A percentile compares a stretch with the other conserved stretches of the same genome.
Conservation (phyloP, 2,329 filamentous ascomycete genomes). For the Verticillium longisporum region DNA sequence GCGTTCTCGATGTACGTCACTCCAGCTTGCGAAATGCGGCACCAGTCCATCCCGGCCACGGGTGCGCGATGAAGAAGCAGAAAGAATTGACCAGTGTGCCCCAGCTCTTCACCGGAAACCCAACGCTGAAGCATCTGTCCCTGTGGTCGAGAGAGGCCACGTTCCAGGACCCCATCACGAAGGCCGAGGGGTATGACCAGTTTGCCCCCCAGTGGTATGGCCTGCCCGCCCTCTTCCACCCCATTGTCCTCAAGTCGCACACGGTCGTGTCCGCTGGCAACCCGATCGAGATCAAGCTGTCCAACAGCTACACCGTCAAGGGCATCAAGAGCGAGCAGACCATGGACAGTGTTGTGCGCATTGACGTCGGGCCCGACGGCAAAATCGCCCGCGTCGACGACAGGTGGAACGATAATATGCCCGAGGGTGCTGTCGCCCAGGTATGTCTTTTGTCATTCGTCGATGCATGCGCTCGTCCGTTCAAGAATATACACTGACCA, state of each 20-base stretch:
- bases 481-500: too few species aligned
- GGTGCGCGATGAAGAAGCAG: neutral
- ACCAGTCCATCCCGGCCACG: neutral
- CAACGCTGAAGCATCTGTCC: conserved; percentile 49
- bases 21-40: neutral
- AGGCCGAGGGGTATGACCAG: conserved; percentile 47
- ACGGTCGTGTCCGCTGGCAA: conserved; percentile 48
- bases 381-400: conserved; percentile 28
- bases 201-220: conserved; percentile 49
- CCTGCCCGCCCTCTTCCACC: conserved; percentile 47
- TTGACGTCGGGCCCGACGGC: conserved; percentile 22
- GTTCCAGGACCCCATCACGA: conserved; percentile 53
- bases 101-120: conserved; percentile 52
- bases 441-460: conserved; percentile 15
- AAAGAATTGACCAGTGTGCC: neutral
- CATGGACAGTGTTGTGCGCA: conserved; percentile 22
- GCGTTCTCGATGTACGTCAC: conserved; percentile 45
- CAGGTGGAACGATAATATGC: conserved; percentile 27
- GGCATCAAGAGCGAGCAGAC: conserved; percentile 22
- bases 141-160: conserved; percentile 52
- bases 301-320: conserved; percentile 28
- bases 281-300: conserved; percentile 47
- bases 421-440: conserved; percentile 24
- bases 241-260: conserved; percentile 49
- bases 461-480: too few species aligned